phyloP scores from a whole-genome alignment of 495 filamentous ascomycete species.

The Penicillium desertorum region DNA sequence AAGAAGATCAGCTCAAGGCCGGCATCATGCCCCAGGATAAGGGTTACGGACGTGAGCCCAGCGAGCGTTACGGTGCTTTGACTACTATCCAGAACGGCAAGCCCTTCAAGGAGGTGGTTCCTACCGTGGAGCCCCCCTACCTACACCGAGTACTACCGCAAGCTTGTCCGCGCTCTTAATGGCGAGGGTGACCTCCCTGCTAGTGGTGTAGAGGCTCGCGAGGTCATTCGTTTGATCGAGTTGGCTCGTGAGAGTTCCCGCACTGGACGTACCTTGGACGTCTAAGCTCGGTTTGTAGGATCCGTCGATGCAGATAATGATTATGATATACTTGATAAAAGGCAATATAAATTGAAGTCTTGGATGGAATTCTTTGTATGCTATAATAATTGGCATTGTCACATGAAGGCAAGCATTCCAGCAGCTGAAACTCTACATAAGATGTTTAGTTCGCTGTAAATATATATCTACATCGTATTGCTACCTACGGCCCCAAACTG shows the following conservation, averaged over 20 bases:
- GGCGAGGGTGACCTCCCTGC: constrained; percentile 68
- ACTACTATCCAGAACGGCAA: constrained; percentile 47
- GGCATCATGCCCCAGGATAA: constrained; percentile 64
- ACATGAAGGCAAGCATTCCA: too few species aligned
- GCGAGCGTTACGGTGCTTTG: constrained; percentile 50
- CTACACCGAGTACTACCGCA: constrained; percentile 70
- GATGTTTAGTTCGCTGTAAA: too few species aligned
- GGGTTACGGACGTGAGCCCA: constrained; percentile 65
- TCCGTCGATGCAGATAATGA: constrained; percentile 12
- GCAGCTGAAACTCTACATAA: too few species aligned
- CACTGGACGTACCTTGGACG: constrained; percentile 59
- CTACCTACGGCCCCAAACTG: too few species aligned
- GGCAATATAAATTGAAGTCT: background rate
- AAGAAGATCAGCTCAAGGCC: constrained; percentile 76
- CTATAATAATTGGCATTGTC: too few species aligned
- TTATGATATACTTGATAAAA: constrained; percentile 18
- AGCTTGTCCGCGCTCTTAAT: constrained; percentile 64
- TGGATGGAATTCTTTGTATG: background rate
- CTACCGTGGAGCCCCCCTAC: constrained; percentile 66
- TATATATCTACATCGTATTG: too few species aligned
- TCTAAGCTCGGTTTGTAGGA: constrained; percentile 30
- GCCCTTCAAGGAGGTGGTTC: constrained; percentile 45
- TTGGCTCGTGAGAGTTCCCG: constrained; percentile 65
- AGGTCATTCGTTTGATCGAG: constrained; percentile 76
- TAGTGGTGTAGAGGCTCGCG: constrained; percentile 65